These are phyloP conservation scores for Thamnidium elegans DNA, from an alignment of 192 early-diverging fungal genomes.

Conservation along the genomic window DNA sequence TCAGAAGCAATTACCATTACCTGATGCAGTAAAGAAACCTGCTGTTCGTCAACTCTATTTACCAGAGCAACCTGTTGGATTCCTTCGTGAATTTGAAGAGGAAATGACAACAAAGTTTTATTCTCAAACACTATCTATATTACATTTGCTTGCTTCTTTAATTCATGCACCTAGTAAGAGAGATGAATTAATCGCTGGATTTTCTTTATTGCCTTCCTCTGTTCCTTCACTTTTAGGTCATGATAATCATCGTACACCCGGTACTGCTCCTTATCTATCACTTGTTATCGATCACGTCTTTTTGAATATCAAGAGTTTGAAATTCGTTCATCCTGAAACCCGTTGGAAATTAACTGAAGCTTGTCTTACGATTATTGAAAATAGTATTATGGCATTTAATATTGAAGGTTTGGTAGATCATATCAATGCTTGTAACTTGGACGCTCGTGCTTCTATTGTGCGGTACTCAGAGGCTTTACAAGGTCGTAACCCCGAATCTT, in stretches of 20 bases:
- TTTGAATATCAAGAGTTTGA: conserved; percentile 66
- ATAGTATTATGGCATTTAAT: conserved; percentile 75
- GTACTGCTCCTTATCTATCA: conserved; percentile 73
- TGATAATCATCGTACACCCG: conserved; percentile 60
- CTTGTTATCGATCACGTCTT: conserved; percentile 87
- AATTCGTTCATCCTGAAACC: conserved; percentile 64
- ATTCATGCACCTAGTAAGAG: conserved; percentile 56
- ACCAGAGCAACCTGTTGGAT: conserved; percentile 56
- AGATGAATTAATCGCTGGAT: conserved; percentile 19
- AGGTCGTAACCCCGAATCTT: neutral
- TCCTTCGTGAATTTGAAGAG: conserved; percentile 79
- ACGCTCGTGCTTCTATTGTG: neutral
- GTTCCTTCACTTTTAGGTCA: conserved; percentile 65
- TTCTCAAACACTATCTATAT: conserved; percentile 83
- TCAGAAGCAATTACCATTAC: neutral
- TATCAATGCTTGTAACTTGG: neutral
- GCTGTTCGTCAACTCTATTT: neutral
- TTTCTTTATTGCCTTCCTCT: conserved; percentile 41
- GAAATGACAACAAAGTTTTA: conserved; percentile 64
- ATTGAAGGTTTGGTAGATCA: conserved; percentile 45
- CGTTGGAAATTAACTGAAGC: conserved; percentile 73
- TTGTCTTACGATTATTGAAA: conserved; percentile 78
- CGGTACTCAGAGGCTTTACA: neutral
- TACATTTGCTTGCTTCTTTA: conserved; percentile 68
- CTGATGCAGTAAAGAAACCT: neutral